Base-by-base conservation (phyloP, 192 early-diverging fungal genomes). In the Coemansia sp. region DNA sequence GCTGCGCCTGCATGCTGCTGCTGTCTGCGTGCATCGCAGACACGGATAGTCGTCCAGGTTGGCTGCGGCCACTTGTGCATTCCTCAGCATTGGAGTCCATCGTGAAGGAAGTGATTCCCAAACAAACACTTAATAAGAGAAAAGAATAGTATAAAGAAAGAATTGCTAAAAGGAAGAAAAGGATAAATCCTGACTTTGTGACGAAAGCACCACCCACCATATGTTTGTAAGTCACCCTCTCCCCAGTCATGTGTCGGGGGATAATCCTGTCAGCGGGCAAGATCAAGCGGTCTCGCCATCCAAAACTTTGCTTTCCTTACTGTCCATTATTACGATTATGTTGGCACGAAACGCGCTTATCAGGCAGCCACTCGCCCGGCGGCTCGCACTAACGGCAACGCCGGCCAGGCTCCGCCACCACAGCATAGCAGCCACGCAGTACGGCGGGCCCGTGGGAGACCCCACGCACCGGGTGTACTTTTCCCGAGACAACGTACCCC, bases 401-500 rank as follows among this genome's bases (percentile, higher is more conserved):
- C 44, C 24, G 11, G 4, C 44, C 34, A 21, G 34, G 46, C 16
- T 19, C 17, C 31, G 50, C 24, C 48, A 68, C 50, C 69, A 64
- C 57, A 66, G 41, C 51, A 17, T 56, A 35, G 42, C 54, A 36
- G 35, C 56, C 33, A 59, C 46, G 62, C 66, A 66, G 14, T 16
- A 67, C 1, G 74, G 67, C 62, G 74, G 74, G 0, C 67, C 70
- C 19, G 50, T 62, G 8, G 79, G 79, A 14, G 44, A 68, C 1
- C 41, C 74, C 46, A n/a, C 61, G 27, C 61, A 71, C 63, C 63
- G 64, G 41, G 27, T 74, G 48, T 84, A 68, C 73, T 66, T 84
- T 85, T 84, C 86, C 70, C 88, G 81, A 64, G 51, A 87, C 63
- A 92, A 91, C 64, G 83, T 87, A 74, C 90, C 93, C 19, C 73